A percentile compares a stretch with the other conserved stretches of the same genome.
Conservation (phyloP, 106 monocot genomes). For the Allium fistulosum region DNA sequence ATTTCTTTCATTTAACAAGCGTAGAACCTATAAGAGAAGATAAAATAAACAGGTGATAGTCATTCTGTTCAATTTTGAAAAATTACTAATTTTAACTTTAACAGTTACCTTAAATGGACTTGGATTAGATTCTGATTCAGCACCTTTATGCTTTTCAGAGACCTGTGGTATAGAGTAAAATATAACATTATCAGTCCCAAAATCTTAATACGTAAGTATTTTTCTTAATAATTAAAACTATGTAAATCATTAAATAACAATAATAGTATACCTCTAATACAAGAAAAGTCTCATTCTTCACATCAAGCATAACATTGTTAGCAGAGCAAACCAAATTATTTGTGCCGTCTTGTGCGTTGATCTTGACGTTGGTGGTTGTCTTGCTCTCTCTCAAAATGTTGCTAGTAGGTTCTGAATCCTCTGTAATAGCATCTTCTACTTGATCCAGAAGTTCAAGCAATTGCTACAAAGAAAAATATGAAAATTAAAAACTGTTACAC, state of each 20-base stretch:
- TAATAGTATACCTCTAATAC: conserved; percentile 64
- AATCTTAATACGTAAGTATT: no score
- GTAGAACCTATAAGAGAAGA: conserved; percentile 52
- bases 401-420: conserved; percentile 28
- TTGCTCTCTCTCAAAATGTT: neutral
- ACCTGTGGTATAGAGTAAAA: conserved; percentile 30
- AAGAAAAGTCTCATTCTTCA: conserved; percentile 47
- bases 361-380: neutral
- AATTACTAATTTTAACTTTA: neutral
- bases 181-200: neutral
- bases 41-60: neutral
- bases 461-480: conserved; percentile 26
- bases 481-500: neutral
- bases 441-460: conserved; percentile 89
- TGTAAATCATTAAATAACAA: neutral
- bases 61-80: neutral
- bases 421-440: conserved; percentile 86
- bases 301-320: conserved; percentile 8
- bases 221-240: no score
- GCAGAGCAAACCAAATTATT: neutral
- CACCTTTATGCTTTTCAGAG: conserved; percentile 55
- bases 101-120: conserved; percentile 57
- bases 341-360: neutral
- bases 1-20: conserved; percentile 66
- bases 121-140: conserved; percentile 19